Conservation (phyloP, 2,329 filamentous ascomycete species). For the Zalaria sp. region DNA sequence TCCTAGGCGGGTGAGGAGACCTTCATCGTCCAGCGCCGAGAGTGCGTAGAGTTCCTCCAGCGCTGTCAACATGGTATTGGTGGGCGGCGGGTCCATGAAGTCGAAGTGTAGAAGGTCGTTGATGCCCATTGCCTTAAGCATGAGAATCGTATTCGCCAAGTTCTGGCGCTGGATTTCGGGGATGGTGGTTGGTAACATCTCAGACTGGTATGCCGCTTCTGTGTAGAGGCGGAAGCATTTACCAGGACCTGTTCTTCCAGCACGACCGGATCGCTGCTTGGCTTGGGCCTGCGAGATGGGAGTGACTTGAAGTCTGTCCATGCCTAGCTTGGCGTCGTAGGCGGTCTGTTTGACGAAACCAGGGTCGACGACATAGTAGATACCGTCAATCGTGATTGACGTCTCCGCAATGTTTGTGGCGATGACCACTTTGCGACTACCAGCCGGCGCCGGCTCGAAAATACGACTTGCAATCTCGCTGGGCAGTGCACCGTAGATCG, state of each 20-base stretch:
- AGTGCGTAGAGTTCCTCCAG: slow-evolving; percentile 90
- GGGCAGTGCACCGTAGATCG: slow-evolving; percentile 89
- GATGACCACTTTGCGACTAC: slow-evolving; percentile 85
- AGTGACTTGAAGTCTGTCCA: slow-evolving; percentile 91
- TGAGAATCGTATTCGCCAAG: slow-evolving; percentile 79
- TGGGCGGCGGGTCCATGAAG: slow-evolving; percentile 97
- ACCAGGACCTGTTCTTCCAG: slow-evolving; percentile 85
- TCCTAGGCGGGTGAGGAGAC: slow-evolving; percentile 76
- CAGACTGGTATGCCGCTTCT: slow-evolving; percentile 85
- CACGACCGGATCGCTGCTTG: slow-evolving; percentile 83
- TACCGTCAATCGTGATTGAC: slow-evolving; percentile 92
- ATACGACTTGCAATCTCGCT: slow-evolving; percentile 89
- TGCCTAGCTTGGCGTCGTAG: slow-evolving; percentile 92
- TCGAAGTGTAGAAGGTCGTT: slow-evolving; percentile 95
- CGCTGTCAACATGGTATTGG: slow-evolving; percentile 94
- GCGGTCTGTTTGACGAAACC: slow-evolving; percentile 97
- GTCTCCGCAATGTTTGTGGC: slow-evolving; percentile 98
- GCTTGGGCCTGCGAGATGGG: slow-evolving; percentile 96
- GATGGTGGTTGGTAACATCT: slow-evolving; percentile 92
- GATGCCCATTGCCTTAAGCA: slow-evolving; percentile 98
- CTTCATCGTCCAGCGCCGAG: slow-evolving; percentile 87
- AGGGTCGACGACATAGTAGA: slow-evolving; percentile 93
- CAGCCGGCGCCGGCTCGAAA: slow-evolving; percentile 81
- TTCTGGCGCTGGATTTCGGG: slow-evolving; percentile 96
- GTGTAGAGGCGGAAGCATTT: slow-evolving; percentile 95